Evolutionary conservation across 129 eudicot species (phyloP).

Genomic region (Flaveria robusta): DNA sequence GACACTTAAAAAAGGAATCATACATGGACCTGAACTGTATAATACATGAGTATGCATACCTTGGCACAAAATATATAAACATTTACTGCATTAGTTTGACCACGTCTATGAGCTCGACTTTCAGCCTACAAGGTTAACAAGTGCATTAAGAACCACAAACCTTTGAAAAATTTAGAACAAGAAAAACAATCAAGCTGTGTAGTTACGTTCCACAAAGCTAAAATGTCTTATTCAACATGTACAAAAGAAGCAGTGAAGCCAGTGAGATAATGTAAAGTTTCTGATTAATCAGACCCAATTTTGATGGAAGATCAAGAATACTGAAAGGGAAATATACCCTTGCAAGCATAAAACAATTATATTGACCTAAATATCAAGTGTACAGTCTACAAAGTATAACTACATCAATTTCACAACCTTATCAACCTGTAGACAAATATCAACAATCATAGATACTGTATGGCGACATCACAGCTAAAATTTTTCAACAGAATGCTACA

Average conservation of each 20-base stretch:
- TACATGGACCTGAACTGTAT: conserved; percentile 16
- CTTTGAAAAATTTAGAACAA: conserved; percentile 9
- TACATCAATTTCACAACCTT: conserved; percentile 1
- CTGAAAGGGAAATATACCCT: conserved; percentile 6
- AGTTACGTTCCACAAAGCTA: neutral
- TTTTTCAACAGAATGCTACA: neutral
- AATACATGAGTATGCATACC: conserved; percentile 43
- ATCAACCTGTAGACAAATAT: neutral
- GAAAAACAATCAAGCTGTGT: conserved; percentile 19
- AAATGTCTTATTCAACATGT: neutral
- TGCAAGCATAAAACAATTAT: neutral
- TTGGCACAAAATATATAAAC: conserved; percentile 90
- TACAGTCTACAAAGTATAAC: neutral
- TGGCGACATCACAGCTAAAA: neutral
- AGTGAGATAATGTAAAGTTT: neutral
- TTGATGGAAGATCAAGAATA: neutral
- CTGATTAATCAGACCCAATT: neutral
- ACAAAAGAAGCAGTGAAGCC: conserved; percentile 3
- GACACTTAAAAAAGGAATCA: conserved; percentile 2
- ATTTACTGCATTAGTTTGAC: conserved; percentile 85
- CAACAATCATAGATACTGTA: conserved; percentile 2
- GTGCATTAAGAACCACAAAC: conserved; percentile 28
- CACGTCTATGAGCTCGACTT: conserved; percentile 93
- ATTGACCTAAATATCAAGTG: conserved; percentile 8
- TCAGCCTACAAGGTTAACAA: conserved; percentile 66